Evolutionary conservation across 1,139 yeast genomes (phyloP), one percentile per base, ranked within the genome.

Genomic region (Lizanozyma gosingica): DNA sequence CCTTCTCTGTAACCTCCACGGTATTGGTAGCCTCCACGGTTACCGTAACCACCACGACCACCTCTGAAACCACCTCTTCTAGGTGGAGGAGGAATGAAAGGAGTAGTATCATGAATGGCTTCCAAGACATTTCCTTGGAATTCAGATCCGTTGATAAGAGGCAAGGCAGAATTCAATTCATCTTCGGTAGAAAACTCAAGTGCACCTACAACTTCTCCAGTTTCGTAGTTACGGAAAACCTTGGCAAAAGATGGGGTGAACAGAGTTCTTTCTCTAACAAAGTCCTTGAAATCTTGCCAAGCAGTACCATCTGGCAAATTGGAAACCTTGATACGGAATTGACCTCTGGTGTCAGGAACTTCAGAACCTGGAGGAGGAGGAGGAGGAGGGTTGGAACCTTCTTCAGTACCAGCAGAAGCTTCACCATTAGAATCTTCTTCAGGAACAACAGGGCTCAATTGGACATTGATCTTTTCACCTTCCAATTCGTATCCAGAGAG

Each of bases 221-320:
- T 50, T 39, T 69, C 75, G 50, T 65, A 65, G 54, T 78, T 80
- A 56, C 78, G 73, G 64, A 71, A 76, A 43, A 83, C 86, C 62
- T 81, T 79, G 51, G 85, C 84, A 60, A 80, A 83, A 38, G 80
- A 76, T 43, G 88, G 84, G 46, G 78, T 75, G 51, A 73, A 62
- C 49, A 74, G 77, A 53, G 78, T 72, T 55, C 78, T 78, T 48
- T 82, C 90, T 60, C 86, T 70, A 48, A 83, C 83, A 54, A 80
- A 78, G 63, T 83, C 94, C 63, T 83, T 83, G 57, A 83, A 74
- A 56, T 83, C 90, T 71, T 83, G 92, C 94, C 94, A 83, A 41
- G 87, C 81, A 43, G 85, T 73, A 47, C 81, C 80, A 51, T 80
- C 83, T 50, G 88, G 88, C 54, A 83, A 70, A 62, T 78, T 78